These are phyloP conservation scores for Tetraselmis chui DNA, from an alignment of 139 green algal species.

Conservation along the genomic window DNA sequence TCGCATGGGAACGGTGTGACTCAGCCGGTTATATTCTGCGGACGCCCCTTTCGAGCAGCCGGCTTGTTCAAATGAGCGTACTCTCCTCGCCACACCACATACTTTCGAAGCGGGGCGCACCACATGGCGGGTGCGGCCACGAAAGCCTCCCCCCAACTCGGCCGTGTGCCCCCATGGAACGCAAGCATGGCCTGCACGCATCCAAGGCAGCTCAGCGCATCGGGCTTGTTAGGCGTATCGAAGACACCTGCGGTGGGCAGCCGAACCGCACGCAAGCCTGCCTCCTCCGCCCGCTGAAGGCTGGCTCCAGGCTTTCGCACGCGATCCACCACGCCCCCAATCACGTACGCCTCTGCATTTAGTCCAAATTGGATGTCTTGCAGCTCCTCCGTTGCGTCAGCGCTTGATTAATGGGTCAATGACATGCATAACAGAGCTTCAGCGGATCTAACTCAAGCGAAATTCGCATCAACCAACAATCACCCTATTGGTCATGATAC, in stretches of 20 bases:
- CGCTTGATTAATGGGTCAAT: too few relatives aligned
- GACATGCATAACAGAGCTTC: too few relatives aligned
- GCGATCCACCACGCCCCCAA: neutral
- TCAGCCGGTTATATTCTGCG: neutral
- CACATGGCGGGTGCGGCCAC: neutral
- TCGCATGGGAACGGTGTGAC: too few relatives aligned
- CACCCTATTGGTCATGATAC: too few relatives aligned
- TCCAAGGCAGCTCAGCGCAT: conserved; percentile 1
- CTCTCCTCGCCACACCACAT: neutral
- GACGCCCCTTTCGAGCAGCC: too few relatives aligned
- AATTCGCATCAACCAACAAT: too few relatives aligned
- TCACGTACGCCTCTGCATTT: neutral
- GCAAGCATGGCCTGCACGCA: conserved; percentile 5
- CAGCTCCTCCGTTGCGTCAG: neutral
- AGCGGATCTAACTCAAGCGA: too few relatives aligned
- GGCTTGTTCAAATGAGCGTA: neutral
- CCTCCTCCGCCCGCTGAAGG: neutral
- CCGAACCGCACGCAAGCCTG: neutral
- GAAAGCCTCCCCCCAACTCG: neutral
- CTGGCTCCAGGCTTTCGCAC: neutral
- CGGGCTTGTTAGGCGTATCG: neutral
- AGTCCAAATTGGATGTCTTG: neutral
- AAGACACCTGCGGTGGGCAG: neutral
- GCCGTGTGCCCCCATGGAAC: neutral
- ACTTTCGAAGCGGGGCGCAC: neutral